phyloP scores from a whole-genome alignment of 2,329 filamentous ascomycete species.

The Canariomyces notabilis region DNA sequence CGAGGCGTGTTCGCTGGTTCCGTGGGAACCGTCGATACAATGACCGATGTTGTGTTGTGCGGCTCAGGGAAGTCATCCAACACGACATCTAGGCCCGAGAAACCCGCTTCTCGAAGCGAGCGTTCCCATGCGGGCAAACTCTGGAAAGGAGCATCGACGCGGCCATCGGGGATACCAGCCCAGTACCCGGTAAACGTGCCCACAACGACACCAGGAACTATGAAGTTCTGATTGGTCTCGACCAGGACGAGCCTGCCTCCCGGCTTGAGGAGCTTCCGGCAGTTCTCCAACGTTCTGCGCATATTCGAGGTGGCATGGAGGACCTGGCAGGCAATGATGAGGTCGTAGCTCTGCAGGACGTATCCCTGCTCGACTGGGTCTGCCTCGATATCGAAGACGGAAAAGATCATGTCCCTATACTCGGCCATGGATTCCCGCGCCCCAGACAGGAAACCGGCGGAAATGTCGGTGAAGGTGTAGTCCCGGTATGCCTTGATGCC shows the following conservation, averaged over 20 bases:
- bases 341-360: constrained; percentile 4
- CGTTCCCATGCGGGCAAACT: constrained; percentile 20
- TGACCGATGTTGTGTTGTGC: constrained; percentile 8
- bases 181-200: constrained; percentile 5
- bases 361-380: constrained; percentile 10
- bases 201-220: not conserved
- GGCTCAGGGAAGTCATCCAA: constrained; percentile 23
- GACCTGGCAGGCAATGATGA: constrained; percentile 8
- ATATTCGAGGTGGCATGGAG: constrained; percentile 8
- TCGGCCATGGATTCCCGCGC: constrained; percentile 12
- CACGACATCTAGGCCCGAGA: constrained; percentile 23
- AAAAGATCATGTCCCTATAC: constrained; percentile 20
- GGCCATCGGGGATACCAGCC: constrained; percentile 11
- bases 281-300: constrained; percentile 1
- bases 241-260: constrained; percentile 4
- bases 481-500: constrained; percentile 2
- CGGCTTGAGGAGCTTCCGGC: constrained; percentile 5
- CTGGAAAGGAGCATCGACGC: constrained; percentile 17
- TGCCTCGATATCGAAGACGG: constrained; percentile 13
- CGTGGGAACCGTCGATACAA: constrained; percentile 6
- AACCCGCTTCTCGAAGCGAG: constrained; percentile 17
- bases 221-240: constrained; percentile 3
- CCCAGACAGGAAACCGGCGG: constrained; percentile 18
- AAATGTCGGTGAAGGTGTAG: constrained; percentile 27
- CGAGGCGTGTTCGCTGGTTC: not conserved